Evolutionary conservation across 1,139 yeast species (phyloP).

Genomic region (Candida pseudoviswanathii): DNA sequence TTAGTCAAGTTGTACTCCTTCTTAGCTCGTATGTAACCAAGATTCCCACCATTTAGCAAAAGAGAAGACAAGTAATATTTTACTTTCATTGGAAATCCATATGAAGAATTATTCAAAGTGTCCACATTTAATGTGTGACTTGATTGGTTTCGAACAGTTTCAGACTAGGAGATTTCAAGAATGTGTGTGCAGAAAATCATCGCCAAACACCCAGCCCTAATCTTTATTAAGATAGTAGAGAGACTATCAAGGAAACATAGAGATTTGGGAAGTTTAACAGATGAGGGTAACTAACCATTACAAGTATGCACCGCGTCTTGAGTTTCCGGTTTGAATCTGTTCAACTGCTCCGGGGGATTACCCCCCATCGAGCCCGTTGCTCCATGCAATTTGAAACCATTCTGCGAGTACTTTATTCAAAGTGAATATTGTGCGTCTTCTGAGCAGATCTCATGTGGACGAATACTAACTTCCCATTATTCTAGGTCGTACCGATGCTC

Average conservation of each 20-base stretch:
- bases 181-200: conserved; percentile 9
- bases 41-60: neutral
- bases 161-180: neutral
- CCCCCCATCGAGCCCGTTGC: neutral
- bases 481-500: conserved; percentile 95
- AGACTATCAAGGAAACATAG: conserved; percentile 13
- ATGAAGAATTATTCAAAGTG: neutral
- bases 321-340: neutral
- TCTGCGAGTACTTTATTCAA: conserved; percentile 61
- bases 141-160: conserved; percentile 11
- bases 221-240: conserved; percentile 15
- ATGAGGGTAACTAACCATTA: conserved; percentile 13
- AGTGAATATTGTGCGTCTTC: conserved; percentile 51
- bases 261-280: neutral
- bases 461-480: conserved; percentile 43
- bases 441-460: conserved; percentile 49
- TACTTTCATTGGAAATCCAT: conserved; percentile 2
- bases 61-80: conserved; percentile 10
- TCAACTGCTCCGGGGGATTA: neutral
- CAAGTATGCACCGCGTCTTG: conserved; percentile 11
- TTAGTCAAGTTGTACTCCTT: conserved; percentile 97
- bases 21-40: conserved; percentile 90
- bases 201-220: neutral
- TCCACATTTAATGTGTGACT: neutral
- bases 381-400: conserved; percentile 17